phyloP scores from a whole-genome alignment of 345 rosid genomes.

The Citrus australasica region DNA sequence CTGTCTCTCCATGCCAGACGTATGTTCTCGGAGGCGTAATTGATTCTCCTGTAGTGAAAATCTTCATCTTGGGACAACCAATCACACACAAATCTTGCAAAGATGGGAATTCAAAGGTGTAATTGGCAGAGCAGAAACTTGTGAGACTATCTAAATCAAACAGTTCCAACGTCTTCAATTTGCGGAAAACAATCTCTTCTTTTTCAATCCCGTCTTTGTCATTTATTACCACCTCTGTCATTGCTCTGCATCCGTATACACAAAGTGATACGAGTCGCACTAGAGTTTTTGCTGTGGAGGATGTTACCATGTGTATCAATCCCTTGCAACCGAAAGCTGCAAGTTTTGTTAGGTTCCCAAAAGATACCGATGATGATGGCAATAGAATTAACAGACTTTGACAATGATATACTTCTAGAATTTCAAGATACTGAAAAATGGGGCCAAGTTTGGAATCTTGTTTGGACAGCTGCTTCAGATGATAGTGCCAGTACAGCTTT shows the following conservation, averaged over 20 bases:
- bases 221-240: background rate
- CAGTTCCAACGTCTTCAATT: background rate
- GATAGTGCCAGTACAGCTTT: accelerated
- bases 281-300: too few species aligned
- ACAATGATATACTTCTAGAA: accelerated
- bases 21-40: background rate
- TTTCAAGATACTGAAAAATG: slow-evolving; percentile 3
- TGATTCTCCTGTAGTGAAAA: background rate
- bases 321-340: background rate
- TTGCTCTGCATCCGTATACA: background rate
- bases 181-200: background rate
- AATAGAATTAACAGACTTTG: background rate
- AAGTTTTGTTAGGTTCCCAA: background rate
- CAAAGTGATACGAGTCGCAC: background rate
- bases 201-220: background rate
- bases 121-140: background rate
- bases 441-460: background rate
- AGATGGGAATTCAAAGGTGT: background rate
- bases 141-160: background rate
- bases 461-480: background rate
- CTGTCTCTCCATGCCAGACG: background rate
- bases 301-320: too few species aligned
- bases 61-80: background rate
- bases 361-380: background rate
- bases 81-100: accelerated